Evolutionary conservation across 331 rosid species (phyloP), one percentile per base, ranked within the genome.

Genomic region (Malus hybrid): DNA sequence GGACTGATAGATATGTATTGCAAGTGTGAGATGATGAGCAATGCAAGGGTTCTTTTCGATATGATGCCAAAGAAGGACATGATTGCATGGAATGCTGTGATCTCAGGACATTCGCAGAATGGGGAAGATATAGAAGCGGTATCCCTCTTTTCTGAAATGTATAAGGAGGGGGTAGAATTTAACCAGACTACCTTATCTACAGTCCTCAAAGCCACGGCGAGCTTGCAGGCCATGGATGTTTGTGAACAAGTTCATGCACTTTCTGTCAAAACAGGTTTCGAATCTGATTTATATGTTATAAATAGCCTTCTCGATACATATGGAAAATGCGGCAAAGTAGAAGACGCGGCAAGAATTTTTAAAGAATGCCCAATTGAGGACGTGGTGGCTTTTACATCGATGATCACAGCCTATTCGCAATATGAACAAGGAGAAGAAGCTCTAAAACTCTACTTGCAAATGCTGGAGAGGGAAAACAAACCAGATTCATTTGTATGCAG

Each of bases 291-390:
- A 65, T 93, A 86, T 69, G 94, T 91, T 11, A 72, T 84, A 80
- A 91, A 93, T 79, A 93, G 98, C 85, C 88, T 93, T 77, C 96
- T 93, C 32, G 96, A 91, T 70, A 19, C 94, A 34, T 89, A 93
- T 46, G 93, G 97, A 73, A 93, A 93, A 71, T 85, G 96, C 76
- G 79, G 83, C 80, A 73, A 31, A 73, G 76, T 90, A 69, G 83
- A 81, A 60, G 86, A 86, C 16, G 93, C 98, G 10, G 83, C 82
- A 66, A 87, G 79, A 83, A 73, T 90, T 66, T 93, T 93, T 76
- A 83, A 87, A 74, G 96, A 85, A 81, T 84, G 91, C 46, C 77
- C 80, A 24, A 74, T 79, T 79, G 97, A 85, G 81, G 98, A 93
- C 85, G 79, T 90, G 84, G 97, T 91, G 72, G 93, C 94, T 60